Base-by-base conservation (phyloP, 2,329 filamentous ascomycete genomes). In the Beauveria caledonica region DNA sequence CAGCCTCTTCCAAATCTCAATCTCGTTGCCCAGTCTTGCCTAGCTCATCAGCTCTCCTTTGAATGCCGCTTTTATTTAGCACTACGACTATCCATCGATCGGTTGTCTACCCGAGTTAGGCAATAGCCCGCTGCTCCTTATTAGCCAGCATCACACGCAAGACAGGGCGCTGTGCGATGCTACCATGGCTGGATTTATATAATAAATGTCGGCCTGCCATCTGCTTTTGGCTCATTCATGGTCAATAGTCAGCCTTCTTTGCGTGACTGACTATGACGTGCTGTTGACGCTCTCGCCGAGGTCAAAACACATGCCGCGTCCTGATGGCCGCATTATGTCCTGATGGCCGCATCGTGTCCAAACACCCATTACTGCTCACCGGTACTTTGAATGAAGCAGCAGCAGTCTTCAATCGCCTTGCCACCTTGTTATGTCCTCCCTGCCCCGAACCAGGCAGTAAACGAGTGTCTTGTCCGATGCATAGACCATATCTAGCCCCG, bases 61-160 rank as follows among this genome's bases (percentile, higher is more conserved):
- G 33, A 36, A 36, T 15, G 33, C 33, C 33, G 33, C 11, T 36
- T 15, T 50, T n/a, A n/a, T n/a, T 36, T 52, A 52, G 48, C 27
- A 44, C 15, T 53, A 27, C 40, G 11, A 59, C 48, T 45, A 29
- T 58, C 25, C n/a, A 52, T 59, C 57, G 40, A 59, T 53, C 49
- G 49, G 40, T 45, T 42, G 46, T 25, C 36, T 39, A 29, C 46
- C 56, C 46, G 15, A 44, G 56, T 23, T 44, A 5, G 46, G 33
- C 54, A 49, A 49, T 25, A 49, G 33, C 27, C 40, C 53, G 53
- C 29, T 21, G 46, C 29, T 48, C 29, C 21, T 42, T 40, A 25
- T 49, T 40, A 49, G 13, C 33, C 13, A 40, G 44, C 19, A 48
- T 49, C 4, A 10, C 11, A n/a, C 25, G 3, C 27, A 21, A 11